Percentiles rank a stretch among this genome's conserved stretches.
Conservation (phyloP, 805 yeast species). For the Zygoascus bituminiphila region DNA sequence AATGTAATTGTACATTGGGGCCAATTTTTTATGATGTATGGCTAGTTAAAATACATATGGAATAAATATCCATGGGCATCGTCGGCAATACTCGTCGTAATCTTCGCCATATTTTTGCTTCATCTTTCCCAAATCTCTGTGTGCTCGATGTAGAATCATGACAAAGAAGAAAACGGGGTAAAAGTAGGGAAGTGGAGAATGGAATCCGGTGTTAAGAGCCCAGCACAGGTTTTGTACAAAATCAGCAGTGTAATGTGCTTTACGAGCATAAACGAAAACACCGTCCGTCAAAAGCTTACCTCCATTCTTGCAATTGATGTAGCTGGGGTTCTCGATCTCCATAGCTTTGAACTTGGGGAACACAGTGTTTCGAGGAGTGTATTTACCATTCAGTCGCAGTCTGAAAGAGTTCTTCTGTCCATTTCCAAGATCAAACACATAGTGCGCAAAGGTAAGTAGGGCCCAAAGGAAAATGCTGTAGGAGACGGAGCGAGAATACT, state of each 20-base stretch:
- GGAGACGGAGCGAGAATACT: slow-evolving; percentile 61
- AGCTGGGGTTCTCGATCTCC: slow-evolving; percentile 72
- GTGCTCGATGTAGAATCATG: slow-evolving; percentile 81
- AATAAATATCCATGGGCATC: slow-evolving; percentile 86
- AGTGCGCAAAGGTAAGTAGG: slow-evolving; percentile 62
- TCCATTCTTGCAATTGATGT: slow-evolving; percentile 79
- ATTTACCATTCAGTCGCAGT: slow-evolving; percentile 65
- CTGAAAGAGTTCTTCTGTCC: slow-evolving; percentile 94
- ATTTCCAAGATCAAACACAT: slow-evolving; percentile 89
- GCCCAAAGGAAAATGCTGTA: slow-evolving; percentile 53
- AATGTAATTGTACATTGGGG: not conserved
- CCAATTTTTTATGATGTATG: not conserved
- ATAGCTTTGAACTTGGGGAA: slow-evolving; percentile 92
- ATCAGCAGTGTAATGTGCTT: slow-evolving; percentile 92
- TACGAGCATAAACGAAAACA: slow-evolving; percentile 90
- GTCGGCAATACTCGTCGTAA: slow-evolving; percentile 79
- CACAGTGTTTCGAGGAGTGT: slow-evolving; percentile 55
- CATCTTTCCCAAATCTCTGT: slow-evolving; percentile 82
- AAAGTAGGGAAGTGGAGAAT: slow-evolving; percentile 90
- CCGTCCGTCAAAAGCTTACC: slow-evolving; percentile 83
- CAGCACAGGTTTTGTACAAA: slow-evolving; percentile 80
- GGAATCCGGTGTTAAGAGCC: slow-evolving; percentile 86
- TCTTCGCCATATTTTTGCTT: slow-evolving; percentile 84
- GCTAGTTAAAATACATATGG: slow-evolving; percentile 61
- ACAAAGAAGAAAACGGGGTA: slow-evolving; percentile 85